These are phyloP conservation scores for Sordariomycetes sp. DNA, from an alignment of 2,329 filamentous ascomycete species.

Conservation along the genomic window DNA sequence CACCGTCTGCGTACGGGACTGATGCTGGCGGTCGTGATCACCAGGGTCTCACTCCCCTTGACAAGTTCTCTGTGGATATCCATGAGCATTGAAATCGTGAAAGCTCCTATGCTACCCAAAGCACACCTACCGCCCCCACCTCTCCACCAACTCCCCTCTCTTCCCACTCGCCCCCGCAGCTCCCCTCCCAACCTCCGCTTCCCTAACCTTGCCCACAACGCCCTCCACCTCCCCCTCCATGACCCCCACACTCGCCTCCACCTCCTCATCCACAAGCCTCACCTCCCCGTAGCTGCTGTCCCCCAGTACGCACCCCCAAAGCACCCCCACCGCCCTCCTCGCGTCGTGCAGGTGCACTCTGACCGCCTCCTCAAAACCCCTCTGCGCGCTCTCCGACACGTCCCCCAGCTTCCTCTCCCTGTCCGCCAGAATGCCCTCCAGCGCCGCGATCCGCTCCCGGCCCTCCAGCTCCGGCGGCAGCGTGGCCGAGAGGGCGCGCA, in stretches of 20 bases:
- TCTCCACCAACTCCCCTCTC: conserved; percentile 34
- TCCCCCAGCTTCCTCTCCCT: conserved; percentile 29
- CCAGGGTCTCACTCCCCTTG: no score
- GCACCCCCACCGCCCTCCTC: conserved; percentile 32
- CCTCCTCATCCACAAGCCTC: conserved; percentile 39
- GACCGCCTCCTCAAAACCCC: conserved; percentile 34
- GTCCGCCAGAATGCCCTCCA: conserved; percentile 26
- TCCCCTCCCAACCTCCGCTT: conserved; percentile 22
- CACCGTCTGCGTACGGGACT: no score
- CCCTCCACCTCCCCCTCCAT: conserved; percentile 32
- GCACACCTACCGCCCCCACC: conserved; percentile 20
- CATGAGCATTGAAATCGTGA: neutral
- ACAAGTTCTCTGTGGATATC: neutral
- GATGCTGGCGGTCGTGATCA: no score
- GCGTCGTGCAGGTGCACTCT: conserved; percentile 34
- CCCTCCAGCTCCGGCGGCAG: conserved; percentile 20
- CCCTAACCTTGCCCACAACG: conserved; percentile 24
- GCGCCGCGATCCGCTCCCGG: conserved; percentile 14
- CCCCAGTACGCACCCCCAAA: conserved; percentile 40
- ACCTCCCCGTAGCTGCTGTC: conserved; percentile 39
- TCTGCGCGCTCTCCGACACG: conserved; percentile 33
- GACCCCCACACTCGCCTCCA: conserved; percentile 37
- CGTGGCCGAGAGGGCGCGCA: conserved; percentile 33
- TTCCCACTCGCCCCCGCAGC: conserved; percentile 29
- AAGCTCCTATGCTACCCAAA: neutral